A percentile compares a stretch with the other conserved stretches of the same genome.
These are phyloP conservation scores for Xylaria multiplex DNA, from an alignment of 2,329 filamentous ascomycete species.

Conservation along the genomic window DNA sequence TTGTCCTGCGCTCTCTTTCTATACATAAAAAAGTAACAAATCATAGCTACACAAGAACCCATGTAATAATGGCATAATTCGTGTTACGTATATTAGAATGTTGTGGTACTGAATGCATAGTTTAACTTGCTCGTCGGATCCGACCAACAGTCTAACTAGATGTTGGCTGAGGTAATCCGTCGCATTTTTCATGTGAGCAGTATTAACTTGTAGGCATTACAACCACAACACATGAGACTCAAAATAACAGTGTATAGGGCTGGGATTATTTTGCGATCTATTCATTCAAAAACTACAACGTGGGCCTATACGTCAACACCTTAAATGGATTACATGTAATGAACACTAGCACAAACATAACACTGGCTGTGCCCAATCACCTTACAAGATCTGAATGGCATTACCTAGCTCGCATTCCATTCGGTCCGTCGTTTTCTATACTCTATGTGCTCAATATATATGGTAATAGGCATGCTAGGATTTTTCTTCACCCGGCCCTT, in stretches of 20 bases:
- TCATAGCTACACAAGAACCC: not conserved
- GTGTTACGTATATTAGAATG: not conserved
- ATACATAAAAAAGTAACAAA: not conserved
- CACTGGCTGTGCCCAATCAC: not conserved
- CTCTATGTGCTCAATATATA: not conserved
- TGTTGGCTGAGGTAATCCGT: not conserved
- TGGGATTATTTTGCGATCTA: not conserved
- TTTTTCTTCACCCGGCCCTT: not conserved
- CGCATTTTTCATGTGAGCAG: not conserved
- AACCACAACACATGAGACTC: too few relatives aligned
- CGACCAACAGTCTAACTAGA: not conserved
- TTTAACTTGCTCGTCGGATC: not conserved
- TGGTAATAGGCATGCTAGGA: not conserved
- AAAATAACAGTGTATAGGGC: too few relatives aligned
- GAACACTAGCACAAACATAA: not conserved
- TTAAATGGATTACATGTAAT: not conserved
- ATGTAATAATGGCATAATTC: not conserved
- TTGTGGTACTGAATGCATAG: not conserved
- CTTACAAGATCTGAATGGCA: not conserved
- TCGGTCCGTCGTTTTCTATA: not conserved
- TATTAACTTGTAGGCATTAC: not conserved
- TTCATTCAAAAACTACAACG: not conserved
- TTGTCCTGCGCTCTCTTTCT: not conserved
- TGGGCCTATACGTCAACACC: not conserved
- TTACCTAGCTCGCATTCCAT: not conserved